Conservation (phyloP, 2,329 filamentous ascomycete species). For the Penicillium psychrosexuale region DNA sequence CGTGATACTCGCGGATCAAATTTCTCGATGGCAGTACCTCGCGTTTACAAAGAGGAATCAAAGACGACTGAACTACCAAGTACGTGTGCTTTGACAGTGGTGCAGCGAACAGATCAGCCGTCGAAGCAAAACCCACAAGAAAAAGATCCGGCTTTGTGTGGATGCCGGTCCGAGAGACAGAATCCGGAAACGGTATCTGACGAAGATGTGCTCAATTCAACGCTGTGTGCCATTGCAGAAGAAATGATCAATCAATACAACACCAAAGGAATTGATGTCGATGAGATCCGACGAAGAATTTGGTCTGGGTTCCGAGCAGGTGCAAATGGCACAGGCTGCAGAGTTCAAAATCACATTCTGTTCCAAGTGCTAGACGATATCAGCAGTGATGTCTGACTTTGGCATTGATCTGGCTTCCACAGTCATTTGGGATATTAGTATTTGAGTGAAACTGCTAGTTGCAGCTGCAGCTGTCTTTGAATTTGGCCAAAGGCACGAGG, state of each 20-base stretch:
- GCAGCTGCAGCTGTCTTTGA: no score
- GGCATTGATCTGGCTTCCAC: background rate
- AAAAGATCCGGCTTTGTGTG: slow-evolving; percentile 21
- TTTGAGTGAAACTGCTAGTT: background rate
- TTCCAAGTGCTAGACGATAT: slow-evolving; percentile 42
- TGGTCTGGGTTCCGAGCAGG: slow-evolving; percentile 35
- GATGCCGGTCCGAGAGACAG: slow-evolving; percentile 20
- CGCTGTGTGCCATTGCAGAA: slow-evolving; percentile 40
- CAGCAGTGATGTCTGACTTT: slow-evolving; percentile 27
- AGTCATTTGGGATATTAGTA: no score
- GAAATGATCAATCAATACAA: slow-evolving; percentile 40
- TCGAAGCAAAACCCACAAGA: background rate
- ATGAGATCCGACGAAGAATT: slow-evolving; percentile 35
- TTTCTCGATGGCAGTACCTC: background rate
- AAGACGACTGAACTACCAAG: background rate
- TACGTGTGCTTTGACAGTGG: background rate
- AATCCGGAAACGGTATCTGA: slow-evolving; percentile 15
- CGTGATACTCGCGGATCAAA: background rate
- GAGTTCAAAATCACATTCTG: slow-evolving; percentile 43
- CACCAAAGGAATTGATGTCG: slow-evolving; percentile 34
- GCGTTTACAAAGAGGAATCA: background rate
- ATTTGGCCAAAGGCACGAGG: background rate
- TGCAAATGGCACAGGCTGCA: slow-evolving; percentile 32
- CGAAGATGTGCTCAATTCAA: slow-evolving; percentile 33
- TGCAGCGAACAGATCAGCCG: background rate